Evolutionary conservation across 805 yeast genomes (phyloP), one percentile per base, ranked within the genome.

Genomic region (Myxozyma sirexii): DNA sequence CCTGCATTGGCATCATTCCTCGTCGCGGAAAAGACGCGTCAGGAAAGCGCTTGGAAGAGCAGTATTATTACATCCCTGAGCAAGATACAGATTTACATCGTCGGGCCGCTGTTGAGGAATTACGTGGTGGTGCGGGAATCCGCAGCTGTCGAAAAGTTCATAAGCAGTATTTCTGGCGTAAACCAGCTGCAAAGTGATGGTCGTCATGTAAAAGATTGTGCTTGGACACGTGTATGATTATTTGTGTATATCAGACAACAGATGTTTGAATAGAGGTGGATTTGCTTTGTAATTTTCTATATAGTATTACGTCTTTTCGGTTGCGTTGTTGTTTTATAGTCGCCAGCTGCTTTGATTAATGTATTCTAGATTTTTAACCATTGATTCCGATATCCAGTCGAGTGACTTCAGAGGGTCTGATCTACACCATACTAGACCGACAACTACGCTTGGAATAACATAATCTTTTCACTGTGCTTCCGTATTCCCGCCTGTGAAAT

Each of bases 21-120:
- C 86, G 98, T 73, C 80, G 82, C 59, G 97, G 97, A 50, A 92
- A 91, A 72, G 99, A 94, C 74, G 97, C 98, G 2, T 96, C 97
- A 1, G 99, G 98, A 10, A 90, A 91, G 72, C 89, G 88, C 2
- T 78, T 94, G 63, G 98, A 93, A 66, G 96, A 90, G 72, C 97
- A 94, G 72, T 94, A 90, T 71, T 94, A 91, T 73, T 94, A 94
- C 71, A 84, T 86, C 58, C 85, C 91, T 2, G 98, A 91, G 66
- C 81, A 84, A 47, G 99, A 94, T 73, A 71, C 75, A 38, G 96
- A 93, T 70, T 69, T 71, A 27, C 84, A 84, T 49, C 84, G 99
- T 71, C 84, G 83, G 42, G 74, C 74, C 49, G 75, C 91, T 64
- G 96, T 92, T 4, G 81, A 83, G 52, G 85, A 88, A 46, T 76